Base-by-base conservation (phyloP, 805 yeast genomes). In the Wickerhamomyces subpelliculosus region DNA sequence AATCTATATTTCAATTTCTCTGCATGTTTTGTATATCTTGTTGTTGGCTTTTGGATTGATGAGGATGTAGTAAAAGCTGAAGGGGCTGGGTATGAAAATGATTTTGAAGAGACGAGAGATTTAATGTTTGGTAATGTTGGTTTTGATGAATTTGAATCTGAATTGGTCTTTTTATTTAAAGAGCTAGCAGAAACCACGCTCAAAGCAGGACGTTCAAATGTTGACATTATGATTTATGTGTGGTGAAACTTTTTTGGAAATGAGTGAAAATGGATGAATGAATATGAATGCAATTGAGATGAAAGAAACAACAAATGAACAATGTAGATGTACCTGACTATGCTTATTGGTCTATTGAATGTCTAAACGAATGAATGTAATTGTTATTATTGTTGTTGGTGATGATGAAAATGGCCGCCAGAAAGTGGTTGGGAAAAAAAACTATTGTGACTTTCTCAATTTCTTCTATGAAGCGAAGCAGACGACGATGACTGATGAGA, bases 1-100 rank as follows among this genome's bases (percentile, higher is more conserved):
- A 75, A 55, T 44, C 76, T 65, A 41, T 68, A 56, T 46, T 69
- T 67, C 41, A 75, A 60, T 46, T 61, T 62, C 35, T 68, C 52
- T 6, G 71, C 72, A 26, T 64, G 29, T 11, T 18, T 18, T 7
- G 24, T 16, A 27, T 25, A 18, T 19, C 26, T 17, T 5, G 36
- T 23, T 12, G 23, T 26, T 16, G 39, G 39, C 34, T 36, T 39
- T 34, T 10, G 36, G 14, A 28, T 27, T 18, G 41, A 29, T 20
- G 29, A 24, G 19, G 29, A 21, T 16, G 41, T 34, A n/a, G n/a
- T n/a, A n/a, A n/a, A n/a, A n/a, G n/a, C n/a, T 8, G 32, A 19
- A 5, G 36, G 32, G 12, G 26, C 24, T 25, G 38, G 40, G 31
- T 34, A 35, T 31, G 19, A 34, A 20, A 28, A 24, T 17, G 41